phyloP scores from a whole-genome alignment of 2,329 filamentous ascomycete species.

The Colletotrichum sublineola region DNA sequence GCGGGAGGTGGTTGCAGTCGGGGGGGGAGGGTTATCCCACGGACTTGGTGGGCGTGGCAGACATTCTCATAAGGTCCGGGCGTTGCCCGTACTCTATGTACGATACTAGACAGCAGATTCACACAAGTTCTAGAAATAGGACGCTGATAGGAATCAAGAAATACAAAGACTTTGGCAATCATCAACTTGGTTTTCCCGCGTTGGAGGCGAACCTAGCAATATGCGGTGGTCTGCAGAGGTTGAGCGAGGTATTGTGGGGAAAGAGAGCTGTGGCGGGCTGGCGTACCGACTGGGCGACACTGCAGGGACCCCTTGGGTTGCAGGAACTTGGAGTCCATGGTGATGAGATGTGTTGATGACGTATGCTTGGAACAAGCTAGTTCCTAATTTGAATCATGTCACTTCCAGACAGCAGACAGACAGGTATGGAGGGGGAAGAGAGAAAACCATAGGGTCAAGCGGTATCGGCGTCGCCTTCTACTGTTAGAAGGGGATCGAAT shows the following conservation, averaged over 20 bases:
- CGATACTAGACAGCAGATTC: slow-evolving; percentile 29
- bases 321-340: not conserved
- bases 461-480: not conserved
- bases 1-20: not conserved
- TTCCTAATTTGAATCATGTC: not conserved
- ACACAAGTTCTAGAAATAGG: slow-evolving; percentile 13
- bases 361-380: not conserved
- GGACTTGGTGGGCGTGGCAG: not conserved
- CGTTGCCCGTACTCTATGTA: slow-evolving; percentile 23
- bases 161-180: slow-evolving; percentile 10
- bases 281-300: not conserved
- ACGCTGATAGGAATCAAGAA: slow-evolving; percentile 17
- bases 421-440: not conserved
- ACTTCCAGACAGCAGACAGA: not conserved
- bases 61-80: not conserved
- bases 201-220: not conserved
- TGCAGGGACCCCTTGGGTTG: not conserved
- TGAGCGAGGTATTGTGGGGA: not conserved
- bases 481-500: not conserved
- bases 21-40: not conserved
- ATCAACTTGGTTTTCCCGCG: not conserved
- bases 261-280: not conserved
- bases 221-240: not conserved
- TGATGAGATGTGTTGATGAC: not conserved
- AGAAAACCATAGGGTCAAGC: not conserved